These are phyloP conservation scores for Pseudognaphalium luteoalbum DNA, from an alignment of 129 eudicot genomes.

Conservation along the genomic window DNA sequence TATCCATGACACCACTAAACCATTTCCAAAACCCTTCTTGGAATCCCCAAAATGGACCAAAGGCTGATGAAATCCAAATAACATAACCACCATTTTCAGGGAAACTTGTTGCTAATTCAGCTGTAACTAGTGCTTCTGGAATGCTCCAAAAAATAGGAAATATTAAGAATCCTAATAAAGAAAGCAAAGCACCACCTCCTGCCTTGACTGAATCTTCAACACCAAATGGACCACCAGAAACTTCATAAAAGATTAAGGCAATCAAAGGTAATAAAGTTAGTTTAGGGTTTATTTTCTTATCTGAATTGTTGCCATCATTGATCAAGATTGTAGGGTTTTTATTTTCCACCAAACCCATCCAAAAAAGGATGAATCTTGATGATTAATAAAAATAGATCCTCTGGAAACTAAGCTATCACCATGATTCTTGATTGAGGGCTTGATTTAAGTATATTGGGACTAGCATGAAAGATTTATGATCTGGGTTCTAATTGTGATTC, in stretches of 20 bases:
- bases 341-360: constrained; percentile 43
- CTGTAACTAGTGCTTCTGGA: constrained; percentile 89
- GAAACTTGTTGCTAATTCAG: constrained; percentile 85
- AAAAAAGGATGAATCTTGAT: constrained; percentile 13
- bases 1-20: constrained; percentile 95
- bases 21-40: constrained; percentile 97
- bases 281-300: constrained; percentile 49
- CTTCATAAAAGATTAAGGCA: constrained; percentile 87
- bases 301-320: constrained; percentile 27
- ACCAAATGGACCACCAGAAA: constrained; percentile 95
- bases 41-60: constrained; percentile 93
- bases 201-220: constrained; percentile 86
- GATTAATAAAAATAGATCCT: constrained; percentile 9
- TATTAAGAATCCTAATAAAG: constrained; percentile 74
- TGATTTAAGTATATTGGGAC: background rate
- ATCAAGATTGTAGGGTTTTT: constrained; percentile 25
- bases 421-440: constrained; percentile 10
- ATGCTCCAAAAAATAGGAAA: constrained; percentile 91
- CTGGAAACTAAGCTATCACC: constrained; percentile 13
- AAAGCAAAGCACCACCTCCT: constrained; percentile 87
- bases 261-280: constrained; percentile 68
- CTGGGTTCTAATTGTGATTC: constrained; percentile 14
- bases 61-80: constrained; percentile 89
- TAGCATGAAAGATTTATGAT: background rate
- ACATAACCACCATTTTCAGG: constrained; percentile 96